Conservation (phyloP, 2,329 filamentous ascomycete species). For the Penicillium sp. region DNA sequence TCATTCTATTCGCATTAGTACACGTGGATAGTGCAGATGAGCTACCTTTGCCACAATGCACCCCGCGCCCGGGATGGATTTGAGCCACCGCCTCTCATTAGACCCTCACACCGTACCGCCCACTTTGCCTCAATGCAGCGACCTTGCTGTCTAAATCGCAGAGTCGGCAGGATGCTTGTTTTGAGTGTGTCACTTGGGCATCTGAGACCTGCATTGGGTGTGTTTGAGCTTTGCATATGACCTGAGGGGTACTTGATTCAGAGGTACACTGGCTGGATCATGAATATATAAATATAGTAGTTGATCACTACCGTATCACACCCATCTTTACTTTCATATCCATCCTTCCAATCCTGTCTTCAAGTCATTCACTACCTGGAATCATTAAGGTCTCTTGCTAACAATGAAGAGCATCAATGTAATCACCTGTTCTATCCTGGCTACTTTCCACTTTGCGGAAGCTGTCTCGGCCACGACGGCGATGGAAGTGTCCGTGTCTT, state of each 20-base stretch:
- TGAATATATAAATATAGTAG: slow-evolving; percentile 14
- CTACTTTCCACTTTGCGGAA: slow-evolving; percentile 21
- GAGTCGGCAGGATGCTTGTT: not conserved
- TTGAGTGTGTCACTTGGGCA: slow-evolving; percentile 3
- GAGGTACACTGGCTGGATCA: not conserved
- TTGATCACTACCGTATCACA: too few species aligned
- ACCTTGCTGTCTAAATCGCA: not conserved
- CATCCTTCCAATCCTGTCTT: not conserved
- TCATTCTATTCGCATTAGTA: not conserved
- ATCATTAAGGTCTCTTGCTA: not conserved
- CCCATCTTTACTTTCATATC: not conserved
- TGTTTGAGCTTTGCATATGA: not conserved
- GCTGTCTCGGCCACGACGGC: slow-evolving; percentile 19
- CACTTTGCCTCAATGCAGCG: slow-evolving; percentile 5
- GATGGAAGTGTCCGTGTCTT: slow-evolving; percentile 48
- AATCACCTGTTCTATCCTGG: slow-evolving; percentile 20
- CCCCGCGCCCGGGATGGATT: slow-evolving; percentile 1
- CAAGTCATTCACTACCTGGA: not conserved
- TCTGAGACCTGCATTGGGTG: slow-evolving; percentile 18
- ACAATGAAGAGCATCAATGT: slow-evolving; percentile 29
- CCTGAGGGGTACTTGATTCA: slow-evolving; percentile 6
- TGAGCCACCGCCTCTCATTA: slow-evolving; percentile 17
- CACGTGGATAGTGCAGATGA: slow-evolving; percentile 9
- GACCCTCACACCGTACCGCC: slow-evolving; percentile 4
- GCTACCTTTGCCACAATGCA: slow-evolving; percentile 4